Conservation (phyloP, 768 basidiomycete genomes). For the Xerocomus spinulosus region DNA sequence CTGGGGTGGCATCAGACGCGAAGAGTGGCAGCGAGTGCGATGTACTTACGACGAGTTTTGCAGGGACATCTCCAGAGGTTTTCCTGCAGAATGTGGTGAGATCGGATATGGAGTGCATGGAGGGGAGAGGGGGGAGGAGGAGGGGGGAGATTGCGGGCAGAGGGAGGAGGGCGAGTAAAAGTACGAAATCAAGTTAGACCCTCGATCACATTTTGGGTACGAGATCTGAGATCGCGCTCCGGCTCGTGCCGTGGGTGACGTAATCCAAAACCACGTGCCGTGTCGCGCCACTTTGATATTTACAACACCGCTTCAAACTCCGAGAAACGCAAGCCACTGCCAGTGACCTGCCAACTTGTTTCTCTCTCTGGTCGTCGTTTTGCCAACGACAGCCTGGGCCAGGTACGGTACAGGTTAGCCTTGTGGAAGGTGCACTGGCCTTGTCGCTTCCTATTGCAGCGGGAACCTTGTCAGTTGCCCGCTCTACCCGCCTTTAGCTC, state of each 20-base stretch:
- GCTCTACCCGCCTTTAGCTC: conserved; percentile 19
- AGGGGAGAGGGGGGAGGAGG: neutral
- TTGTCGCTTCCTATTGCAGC: conserved; percentile 25
- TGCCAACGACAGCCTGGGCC: neutral
- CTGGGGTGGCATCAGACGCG: conserved; percentile 37
- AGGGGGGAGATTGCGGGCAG: conserved; percentile 10
- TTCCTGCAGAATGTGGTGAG: conserved; percentile 81
- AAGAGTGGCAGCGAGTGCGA: neutral
- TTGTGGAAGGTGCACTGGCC: too few species aligned
- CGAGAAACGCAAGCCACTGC: conserved; percentile 11
- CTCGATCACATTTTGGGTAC: conserved; percentile 12
- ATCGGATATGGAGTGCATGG: conserved; percentile 82
- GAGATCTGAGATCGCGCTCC: conserved; percentile 29
- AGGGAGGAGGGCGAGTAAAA: conserved; percentile 18
- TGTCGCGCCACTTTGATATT: conserved; percentile 5
- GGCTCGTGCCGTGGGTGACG: conserved; percentile 22
- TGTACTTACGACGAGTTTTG: conserved; percentile 74
- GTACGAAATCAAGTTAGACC: conserved; percentile 9
- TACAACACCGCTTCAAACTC: conserved; percentile 12
- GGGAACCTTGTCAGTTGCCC: conserved; percentile 23
- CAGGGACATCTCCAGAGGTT: conserved; percentile 82
- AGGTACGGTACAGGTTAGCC: too few species aligned
- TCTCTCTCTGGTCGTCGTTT: neutral
- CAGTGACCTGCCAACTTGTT: conserved; percentile 6
- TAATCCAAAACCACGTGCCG: conserved; percentile 19